Percentiles rank a stretch among this genome's conserved stretches.
Conservation (phyloP, 1,139 yeast genomes). For the Schwanniomyces etchellsii region DNA sequence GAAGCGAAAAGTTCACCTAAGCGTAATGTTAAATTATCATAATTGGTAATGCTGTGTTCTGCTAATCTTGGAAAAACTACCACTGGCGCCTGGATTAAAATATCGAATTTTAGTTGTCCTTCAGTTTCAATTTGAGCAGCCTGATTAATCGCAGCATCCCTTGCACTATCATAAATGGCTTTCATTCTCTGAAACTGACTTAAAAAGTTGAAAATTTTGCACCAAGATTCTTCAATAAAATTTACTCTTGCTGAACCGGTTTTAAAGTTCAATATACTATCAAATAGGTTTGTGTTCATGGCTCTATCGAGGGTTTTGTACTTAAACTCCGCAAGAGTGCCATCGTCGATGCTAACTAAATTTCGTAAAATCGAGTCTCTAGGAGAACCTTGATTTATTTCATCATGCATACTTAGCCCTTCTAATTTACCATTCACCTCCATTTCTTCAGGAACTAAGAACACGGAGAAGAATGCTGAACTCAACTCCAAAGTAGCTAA, state of each 20-base stretch:
- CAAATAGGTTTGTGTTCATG: constrained; percentile 43
- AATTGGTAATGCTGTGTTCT: constrained; percentile 23
- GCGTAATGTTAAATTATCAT: constrained; percentile 64
- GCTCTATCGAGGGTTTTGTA: constrained; percentile 76
- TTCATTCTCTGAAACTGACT: constrained; percentile 83
- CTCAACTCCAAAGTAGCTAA: constrained; percentile 76
- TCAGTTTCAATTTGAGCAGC: constrained; percentile 64
- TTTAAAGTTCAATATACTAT: constrained; percentile 57
- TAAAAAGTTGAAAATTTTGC: constrained; percentile 60
- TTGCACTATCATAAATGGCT: constrained; percentile 75
- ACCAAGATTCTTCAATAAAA: constrained; percentile 77
- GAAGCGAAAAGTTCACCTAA: constrained; percentile 79
- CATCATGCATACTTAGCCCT: constrained; percentile 74
- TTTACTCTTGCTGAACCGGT: constrained; percentile 73
- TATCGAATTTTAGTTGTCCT: constrained; percentile 61
- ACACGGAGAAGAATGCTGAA: constrained; percentile 63
- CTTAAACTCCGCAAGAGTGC: constrained; percentile 73
- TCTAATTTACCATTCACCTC: constrained; percentile 75
- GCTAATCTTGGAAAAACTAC: constrained; percentile 67
- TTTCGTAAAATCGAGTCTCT: constrained; percentile 57
- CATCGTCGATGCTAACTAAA: constrained; percentile 75
- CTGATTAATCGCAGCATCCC: constrained; percentile 72
- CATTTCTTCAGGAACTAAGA: constrained; percentile 72
- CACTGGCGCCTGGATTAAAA: constrained; percentile 75
- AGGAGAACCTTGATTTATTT: constrained; percentile 58